Evolutionary conservation across 441 rosid species (phyloP), one percentile per base, ranked within the genome.

Genomic region (Erysimum cheiri): DNA sequence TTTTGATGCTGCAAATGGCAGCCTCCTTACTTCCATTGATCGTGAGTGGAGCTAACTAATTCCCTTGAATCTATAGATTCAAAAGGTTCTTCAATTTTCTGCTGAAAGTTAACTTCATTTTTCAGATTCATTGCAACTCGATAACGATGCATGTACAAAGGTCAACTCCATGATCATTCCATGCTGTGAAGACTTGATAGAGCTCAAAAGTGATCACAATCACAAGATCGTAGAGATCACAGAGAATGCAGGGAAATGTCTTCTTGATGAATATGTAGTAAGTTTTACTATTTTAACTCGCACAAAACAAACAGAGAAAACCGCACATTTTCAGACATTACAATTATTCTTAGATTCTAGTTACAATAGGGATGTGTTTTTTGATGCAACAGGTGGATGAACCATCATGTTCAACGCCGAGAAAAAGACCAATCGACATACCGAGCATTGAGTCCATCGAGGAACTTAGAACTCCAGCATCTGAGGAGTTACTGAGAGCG

Each of bases 341-440:
- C 8, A 32, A 1, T 33, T 26, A 10, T 11, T 60, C 33, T 37
- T 35, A 59, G 39, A 15, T 22, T 67, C 66, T 43, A 37, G 22
- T 70, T 43, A 49, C 40, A 4, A 28, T 40, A 19, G 0, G 4
- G 50, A 65, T 22, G 54, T 60, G 32, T 3, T 56, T 58, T 50
- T 52, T 17, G 61, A 22, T 71, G 49, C 17, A 29, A 73, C 77
- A 96, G 99, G 90, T 96, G 72, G 98, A 96, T 68, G 88, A 91
- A 63, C 96, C 97, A 19, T 84, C 98, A n/a, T 91, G 97, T 84
- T 96, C 97, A 15, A 92, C 96, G 2, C 99, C 96, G 0, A 86
- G 83, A 74, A 89, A 86, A 83, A 91, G 99, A 81, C 67, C 78
- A 37, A 84, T 91, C 48, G 85, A 87, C 67, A 87, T 96, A 55